Conservation (phyloP, 1,284 basidiomycete genomes). For the Grifola frondosa region DNA sequence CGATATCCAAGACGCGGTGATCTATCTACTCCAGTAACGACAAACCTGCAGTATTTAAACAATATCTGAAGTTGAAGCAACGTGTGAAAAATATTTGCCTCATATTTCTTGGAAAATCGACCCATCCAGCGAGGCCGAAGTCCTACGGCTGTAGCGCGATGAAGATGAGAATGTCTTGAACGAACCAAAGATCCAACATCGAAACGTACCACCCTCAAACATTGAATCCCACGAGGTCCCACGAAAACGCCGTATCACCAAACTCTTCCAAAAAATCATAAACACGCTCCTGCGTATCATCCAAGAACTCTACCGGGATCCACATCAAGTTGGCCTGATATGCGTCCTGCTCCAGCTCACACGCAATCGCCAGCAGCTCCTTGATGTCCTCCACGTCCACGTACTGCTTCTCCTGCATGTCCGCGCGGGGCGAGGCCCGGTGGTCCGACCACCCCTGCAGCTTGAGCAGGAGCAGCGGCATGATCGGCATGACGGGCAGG, state of each 20-base stretch:
- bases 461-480: slow-evolving; percentile 33
- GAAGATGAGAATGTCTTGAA: no score
- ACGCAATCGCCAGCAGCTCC: slow-evolving; percentile 24
- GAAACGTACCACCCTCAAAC: no score
- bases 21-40: no score
- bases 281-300: slow-evolving; percentile 7
- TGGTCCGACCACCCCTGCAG: slow-evolving; percentile 37
- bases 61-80: no score
- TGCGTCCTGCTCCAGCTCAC: neutral
- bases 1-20: no score
- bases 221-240: slow-evolving; percentile 7
- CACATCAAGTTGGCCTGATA: neutral
- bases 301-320: slow-evolving; percentile 6
- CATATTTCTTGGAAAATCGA: no score
- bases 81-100: no score
- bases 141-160: no score
- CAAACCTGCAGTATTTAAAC: no score
- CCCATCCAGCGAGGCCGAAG: no score
- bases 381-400: slow-evolving; percentile 30
- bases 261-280: slow-evolving; percentile 2
- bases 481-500: slow-evolving; percentile 32
- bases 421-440: slow-evolving; percentile 19
- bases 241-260: neutral
- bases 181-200: no score
- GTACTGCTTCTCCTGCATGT: slow-evolving; percentile 29